Base-by-base conservation (phyloP, 805 yeast species). In the Pichia scutulata region DNA sequence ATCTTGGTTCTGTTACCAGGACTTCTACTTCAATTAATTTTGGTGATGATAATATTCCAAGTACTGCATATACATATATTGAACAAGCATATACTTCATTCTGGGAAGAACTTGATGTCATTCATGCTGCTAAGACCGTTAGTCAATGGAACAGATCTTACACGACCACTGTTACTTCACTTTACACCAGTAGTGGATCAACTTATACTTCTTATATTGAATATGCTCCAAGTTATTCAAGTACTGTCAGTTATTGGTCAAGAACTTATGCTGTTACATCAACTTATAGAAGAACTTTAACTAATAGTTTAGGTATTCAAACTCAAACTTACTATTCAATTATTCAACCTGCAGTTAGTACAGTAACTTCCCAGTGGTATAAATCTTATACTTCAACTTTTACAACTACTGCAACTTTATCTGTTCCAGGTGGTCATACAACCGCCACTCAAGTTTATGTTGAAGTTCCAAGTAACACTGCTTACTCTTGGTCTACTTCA, bases 181-280 rank as follows among this genome's bases (percentile, higher is more conserved):
- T 33, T 2, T 33, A 45, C 13, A 36, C 40, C 9, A 16, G 10
- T 18, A 14, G 21, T 7, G 49, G 47, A 4, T 3, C 19, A 22
- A 43, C 39, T 2, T 30, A 28, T 2, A 43, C 47, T 1, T 19
- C n/a, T 5, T 24, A 41, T 28, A 18, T 49, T 37, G 46, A 47
- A 24, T 41, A 49, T 19, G 45, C 47, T 41, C 55, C 52, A 24
- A 37, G 49, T 4, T 49, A 49, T 26, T 46, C 47, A 5, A 16
- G 14, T 23, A 33, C 49, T 22, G 47, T 46, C 28, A 28, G 19
- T n/a, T 52, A 39, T 22, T 46, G 55, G 52, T 19, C 28, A 12
- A 52, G 37, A 41, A 36, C 16, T 18, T 52, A 46, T 39, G 49
- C 48, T 12, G 7, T 23, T 8, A 52, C 52, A 1, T 3, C 22